These are phyloP conservation scores for Phoenix roebelenii DNA, from an alignment of 176 grass and related monocot species.

Conservation along the genomic window DNA sequence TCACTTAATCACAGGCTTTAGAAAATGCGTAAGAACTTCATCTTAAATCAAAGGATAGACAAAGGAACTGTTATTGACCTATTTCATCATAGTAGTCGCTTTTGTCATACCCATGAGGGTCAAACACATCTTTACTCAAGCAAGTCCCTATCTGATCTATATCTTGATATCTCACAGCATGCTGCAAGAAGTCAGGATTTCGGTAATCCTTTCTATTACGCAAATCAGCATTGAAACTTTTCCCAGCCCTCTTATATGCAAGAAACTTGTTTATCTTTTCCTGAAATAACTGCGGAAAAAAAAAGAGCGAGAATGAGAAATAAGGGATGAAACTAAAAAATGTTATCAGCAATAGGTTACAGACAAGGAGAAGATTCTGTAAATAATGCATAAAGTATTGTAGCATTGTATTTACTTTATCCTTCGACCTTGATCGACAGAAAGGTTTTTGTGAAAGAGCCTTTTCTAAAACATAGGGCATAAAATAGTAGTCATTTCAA, in stretches of 20 bases:
- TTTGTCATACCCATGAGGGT: conserved; percentile 75
- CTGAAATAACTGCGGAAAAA: conserved; percentile 29
- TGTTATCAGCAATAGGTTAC: neutral
- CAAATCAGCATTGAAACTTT: conserved; percentile 95
- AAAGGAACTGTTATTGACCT: conserved; percentile 30
- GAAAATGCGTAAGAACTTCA: too few relatives aligned
- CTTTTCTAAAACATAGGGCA: too few relatives aligned
- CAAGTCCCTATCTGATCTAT: conserved; percentile 91
- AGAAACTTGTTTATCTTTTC: conserved; percentile 81
- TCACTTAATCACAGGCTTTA: too few relatives aligned
- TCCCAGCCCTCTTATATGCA: conserved; percentile 54
- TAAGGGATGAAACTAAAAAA: neutral
- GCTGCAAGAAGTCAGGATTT: conserved; percentile 95
- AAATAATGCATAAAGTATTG: too few relatives aligned
- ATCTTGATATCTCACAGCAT: conserved; percentile 97
- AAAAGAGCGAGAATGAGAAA: neutral
- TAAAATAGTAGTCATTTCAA: too few relatives aligned
- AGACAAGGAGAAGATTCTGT: too few relatives aligned
- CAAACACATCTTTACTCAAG: conserved; percentile 92
- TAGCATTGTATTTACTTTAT: too few relatives aligned
- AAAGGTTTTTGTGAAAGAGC: too few relatives aligned
- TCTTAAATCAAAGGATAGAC: neutral
- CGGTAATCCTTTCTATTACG: conserved; percentile 89
- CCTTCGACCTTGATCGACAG: too few relatives aligned
- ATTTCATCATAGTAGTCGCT: conserved; percentile 86